phyloP scores from a whole-genome alignment of 192 early-diverging fungal species.

The Phycomyces blakesleeanus region DNA sequence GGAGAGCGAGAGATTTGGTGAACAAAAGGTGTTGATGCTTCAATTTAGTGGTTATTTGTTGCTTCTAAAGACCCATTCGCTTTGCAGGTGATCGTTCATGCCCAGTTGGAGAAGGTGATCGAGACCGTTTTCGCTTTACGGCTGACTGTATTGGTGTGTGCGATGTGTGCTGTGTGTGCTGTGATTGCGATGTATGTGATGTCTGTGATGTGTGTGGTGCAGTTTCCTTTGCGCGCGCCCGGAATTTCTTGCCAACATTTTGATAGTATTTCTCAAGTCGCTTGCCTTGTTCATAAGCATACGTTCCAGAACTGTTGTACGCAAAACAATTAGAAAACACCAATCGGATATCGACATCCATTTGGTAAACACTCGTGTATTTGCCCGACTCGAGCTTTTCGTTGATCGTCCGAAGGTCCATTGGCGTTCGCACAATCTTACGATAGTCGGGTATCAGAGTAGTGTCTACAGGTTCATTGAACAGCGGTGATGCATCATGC shows the following conservation, averaged over 20 bases:
- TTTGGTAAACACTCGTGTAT: conserved; percentile 45
- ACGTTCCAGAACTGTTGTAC: conserved; percentile 52
- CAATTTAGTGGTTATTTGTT: no score
- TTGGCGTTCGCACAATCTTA: conserved; percentile 63
- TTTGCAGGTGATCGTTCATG: neutral
- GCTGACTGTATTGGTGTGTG: neutral
- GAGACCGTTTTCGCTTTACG: neutral
- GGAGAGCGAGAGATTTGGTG: no score
- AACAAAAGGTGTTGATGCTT: no score
- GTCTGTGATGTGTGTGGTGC: neutral
- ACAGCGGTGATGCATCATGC: conserved; percentile 54
- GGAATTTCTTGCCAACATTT: conserved; percentile 20
- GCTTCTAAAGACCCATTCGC: no score
- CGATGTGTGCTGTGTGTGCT: no score
- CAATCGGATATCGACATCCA: conserved; percentile 54
- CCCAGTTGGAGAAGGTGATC: neutral
- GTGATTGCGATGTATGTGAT: no score
- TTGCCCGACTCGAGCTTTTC: conserved; percentile 52
- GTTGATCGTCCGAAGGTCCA: conserved; percentile 69
- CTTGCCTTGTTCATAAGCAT: conserved; percentile 50
- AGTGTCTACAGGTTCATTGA: conserved; percentile 67
- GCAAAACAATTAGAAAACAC: conserved; percentile 67
- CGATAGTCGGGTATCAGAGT: conserved; percentile 60
- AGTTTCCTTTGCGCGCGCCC: conserved; percentile 3
- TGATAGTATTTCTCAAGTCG: conserved; percentile 42